phyloP scores from a whole-genome alignment of 306 rosid species.

The Quercus parvula region DNA sequence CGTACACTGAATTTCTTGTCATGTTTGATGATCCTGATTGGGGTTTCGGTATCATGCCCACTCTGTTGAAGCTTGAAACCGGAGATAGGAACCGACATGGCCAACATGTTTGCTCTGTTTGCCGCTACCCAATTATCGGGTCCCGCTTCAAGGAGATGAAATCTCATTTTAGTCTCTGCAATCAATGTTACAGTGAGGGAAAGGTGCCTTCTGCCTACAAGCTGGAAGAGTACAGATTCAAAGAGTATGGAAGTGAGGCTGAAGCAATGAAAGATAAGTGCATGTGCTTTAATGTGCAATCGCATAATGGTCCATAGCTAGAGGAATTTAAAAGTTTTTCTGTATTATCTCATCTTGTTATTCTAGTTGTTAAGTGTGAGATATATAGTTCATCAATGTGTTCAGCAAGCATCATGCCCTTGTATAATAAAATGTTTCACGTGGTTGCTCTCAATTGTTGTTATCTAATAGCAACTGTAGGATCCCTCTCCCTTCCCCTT shows the following conservation, averaged over 20 bases:
- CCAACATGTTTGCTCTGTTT: constrained; percentile 64
- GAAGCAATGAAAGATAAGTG: constrained; percentile 90
- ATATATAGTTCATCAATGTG: constrained; percentile 43
- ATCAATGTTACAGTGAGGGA: constrained; percentile 96
- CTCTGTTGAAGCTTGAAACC: constrained; percentile 73
- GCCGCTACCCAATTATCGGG: constrained; percentile 87
- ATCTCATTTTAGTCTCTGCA: constrained; percentile 84
- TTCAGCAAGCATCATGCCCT: constrained; percentile 35
- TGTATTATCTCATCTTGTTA: constrained; percentile 40
- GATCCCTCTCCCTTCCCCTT: constrained; percentile 7
- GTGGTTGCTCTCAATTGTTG: constrained; percentile 30
- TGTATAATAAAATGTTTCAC: constrained; percentile 52
- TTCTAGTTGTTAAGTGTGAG: constrained; percentile 70
- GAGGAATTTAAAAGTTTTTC: constrained; percentile 20
- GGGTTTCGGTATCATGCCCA: constrained; percentile 96
- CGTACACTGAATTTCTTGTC: constrained; percentile 76
- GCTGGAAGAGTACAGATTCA: constrained; percentile 91
- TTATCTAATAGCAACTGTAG: constrained; percentile 27
- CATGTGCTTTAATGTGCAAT: constrained; percentile 69
- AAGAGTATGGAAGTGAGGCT: constrained; percentile 76
- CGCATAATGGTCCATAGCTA: constrained; percentile 55
- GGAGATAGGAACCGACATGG: constrained; percentile 96
- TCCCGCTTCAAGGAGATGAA: constrained; percentile 88
- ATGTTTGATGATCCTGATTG: constrained; percentile 90
- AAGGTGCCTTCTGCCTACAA: constrained; percentile 90